Percentiles rank a stretch among this genome's conserved stretches.
Conservation (phyloP, 805 yeast species). For the Zygoascus ofunaensis region DNA sequence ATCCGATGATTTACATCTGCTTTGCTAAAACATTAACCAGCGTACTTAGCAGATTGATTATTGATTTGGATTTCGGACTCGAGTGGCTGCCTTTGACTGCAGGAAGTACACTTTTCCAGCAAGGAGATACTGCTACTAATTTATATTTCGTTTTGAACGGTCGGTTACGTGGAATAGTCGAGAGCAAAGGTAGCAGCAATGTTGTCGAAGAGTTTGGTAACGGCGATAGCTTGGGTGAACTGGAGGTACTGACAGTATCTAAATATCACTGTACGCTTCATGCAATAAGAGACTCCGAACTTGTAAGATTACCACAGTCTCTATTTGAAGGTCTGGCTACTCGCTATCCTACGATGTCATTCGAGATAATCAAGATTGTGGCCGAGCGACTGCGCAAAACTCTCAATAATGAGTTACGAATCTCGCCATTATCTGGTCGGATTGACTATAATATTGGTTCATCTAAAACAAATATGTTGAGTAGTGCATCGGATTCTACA, state of each 20-base stretch:
- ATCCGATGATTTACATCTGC: slow-evolving; percentile 65
- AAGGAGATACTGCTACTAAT: slow-evolving; percentile 84
- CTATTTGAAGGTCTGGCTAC: slow-evolving; percentile 77
- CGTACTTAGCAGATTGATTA: slow-evolving; percentile 56
- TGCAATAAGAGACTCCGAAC: slow-evolving; percentile 88
- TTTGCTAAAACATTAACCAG: slow-evolving; percentile 65
- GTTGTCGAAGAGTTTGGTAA: slow-evolving; percentile 76
- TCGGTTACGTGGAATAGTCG: slow-evolving; percentile 55
- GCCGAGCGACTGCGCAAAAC: slow-evolving; percentile 42
- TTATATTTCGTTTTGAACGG: slow-evolving; percentile 86
- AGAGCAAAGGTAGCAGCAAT: slow-evolving; percentile 20
- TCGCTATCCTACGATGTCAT: slow-evolving; percentile 82
- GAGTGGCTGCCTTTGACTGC: slow-evolving; percentile 94
- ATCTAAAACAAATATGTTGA: neutral
- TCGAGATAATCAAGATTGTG: slow-evolving; percentile 78
- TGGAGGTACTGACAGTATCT: slow-evolving; percentile 81
- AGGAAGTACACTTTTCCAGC: slow-evolving; percentile 68
- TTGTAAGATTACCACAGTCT: slow-evolving; percentile 86
- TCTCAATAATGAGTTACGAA: neutral
- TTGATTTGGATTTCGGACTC: slow-evolving; percentile 78
- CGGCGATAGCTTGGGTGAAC: slow-evolving; percentile 91
- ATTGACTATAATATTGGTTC: neutral
- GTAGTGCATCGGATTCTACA: slow-evolving; percentile 8
- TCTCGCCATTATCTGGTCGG: neutral
- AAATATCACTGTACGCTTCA: slow-evolving; percentile 60